Conservation (phyloP, 208 protist genomes). For the Crithidia sp. region DNA sequence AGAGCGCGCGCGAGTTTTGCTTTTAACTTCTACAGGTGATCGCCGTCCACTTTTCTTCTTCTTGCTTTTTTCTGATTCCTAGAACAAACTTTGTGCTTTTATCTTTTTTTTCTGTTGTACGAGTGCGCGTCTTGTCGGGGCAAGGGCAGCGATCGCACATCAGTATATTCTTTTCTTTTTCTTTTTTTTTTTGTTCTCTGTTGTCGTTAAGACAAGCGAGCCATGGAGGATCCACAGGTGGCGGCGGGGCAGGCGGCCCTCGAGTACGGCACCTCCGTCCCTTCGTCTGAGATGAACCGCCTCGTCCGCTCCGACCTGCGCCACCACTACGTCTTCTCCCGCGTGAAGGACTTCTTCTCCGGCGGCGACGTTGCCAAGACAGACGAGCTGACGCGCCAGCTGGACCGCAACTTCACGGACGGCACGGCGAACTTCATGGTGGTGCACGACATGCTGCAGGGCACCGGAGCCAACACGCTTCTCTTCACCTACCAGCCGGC, state of each 20-base stretch:
- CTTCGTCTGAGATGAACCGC: constrained; percentile 22
- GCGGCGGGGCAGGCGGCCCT: background rate
- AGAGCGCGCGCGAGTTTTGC: background rate
- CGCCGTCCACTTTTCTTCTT: background rate
- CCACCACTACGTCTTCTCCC: constrained; percentile 88
- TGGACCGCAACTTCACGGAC: constrained; percentile 80
- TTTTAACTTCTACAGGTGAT: background rate
- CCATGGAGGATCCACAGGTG: constrained; percentile 20
- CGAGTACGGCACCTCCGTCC: background rate
- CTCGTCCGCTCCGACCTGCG: constrained; percentile 72
- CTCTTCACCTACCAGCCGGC: constrained; percentile 88
- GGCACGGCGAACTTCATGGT: constrained; percentile 87
- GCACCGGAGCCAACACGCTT: constrained; percentile 72
- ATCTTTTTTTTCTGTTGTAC: background rate
- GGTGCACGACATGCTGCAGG: constrained; percentile 86
- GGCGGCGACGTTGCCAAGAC: constrained; percentile 61
- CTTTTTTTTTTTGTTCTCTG: background rate
- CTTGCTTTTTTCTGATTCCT: background rate
- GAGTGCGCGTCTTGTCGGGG: background rate
- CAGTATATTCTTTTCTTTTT: background rate
- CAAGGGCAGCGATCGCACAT: too few relatives aligned
- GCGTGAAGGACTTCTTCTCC: constrained; percentile 89
- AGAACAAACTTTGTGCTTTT: background rate
- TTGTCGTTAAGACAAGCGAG: background rate
- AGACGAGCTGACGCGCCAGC: constrained; percentile 73